Evolutionary conservation across 768 basidiomycete species (phyloP), one percentile per base, ranked within the genome.

Genomic region (Boletellus ananas): DNA sequence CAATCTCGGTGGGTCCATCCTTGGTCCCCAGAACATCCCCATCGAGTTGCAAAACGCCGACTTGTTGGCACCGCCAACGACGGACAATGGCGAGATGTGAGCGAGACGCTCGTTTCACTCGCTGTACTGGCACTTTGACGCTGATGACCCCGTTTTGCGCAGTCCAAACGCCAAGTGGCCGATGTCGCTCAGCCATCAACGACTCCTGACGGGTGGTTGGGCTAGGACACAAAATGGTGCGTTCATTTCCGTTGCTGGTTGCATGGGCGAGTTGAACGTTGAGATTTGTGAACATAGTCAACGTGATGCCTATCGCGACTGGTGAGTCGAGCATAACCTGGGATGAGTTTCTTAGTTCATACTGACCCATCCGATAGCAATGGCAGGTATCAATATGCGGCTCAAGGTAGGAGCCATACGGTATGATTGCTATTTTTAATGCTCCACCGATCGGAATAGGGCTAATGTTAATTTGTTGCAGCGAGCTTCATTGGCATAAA

Each of bases 171-270:
- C 69, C 45, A 84, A 83, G 56, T 84, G 82, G 83, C 75, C 80
- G 0, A 78, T 82, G 60, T 70, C 75, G 27, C 59, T 80, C 21
- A 81, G 80, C 50, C 79, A 79, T 55, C 79, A 74, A 55, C 77
- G 79, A 21, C 55, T 84, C 14, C 73, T 74, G 43, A 71, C 74
- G 10, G 82, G 81, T 13, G 83, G 83, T 1, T 84, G 82, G 82
- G 76, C 79, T 13, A 72, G 81, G 31, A 73, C 80, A 55, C 73
- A 82, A 62, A 84, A 80, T 52, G 56, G 81, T 76, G 13, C 37
- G 72, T 56, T 13, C 1, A 18, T 1, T 34, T 36, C 33, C 4
- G 3, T 45, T 21, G 29, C 7, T 29, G 11, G 3, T 42, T 31
- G 4, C 5, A 9, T 27, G 14, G 10, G 6, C 25, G 7, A 5